These are phyloP conservation scores for Knufia fluminis DNA, from an alignment of 2,329 filamentous ascomycete species.

Conservation along the genomic window DNA sequence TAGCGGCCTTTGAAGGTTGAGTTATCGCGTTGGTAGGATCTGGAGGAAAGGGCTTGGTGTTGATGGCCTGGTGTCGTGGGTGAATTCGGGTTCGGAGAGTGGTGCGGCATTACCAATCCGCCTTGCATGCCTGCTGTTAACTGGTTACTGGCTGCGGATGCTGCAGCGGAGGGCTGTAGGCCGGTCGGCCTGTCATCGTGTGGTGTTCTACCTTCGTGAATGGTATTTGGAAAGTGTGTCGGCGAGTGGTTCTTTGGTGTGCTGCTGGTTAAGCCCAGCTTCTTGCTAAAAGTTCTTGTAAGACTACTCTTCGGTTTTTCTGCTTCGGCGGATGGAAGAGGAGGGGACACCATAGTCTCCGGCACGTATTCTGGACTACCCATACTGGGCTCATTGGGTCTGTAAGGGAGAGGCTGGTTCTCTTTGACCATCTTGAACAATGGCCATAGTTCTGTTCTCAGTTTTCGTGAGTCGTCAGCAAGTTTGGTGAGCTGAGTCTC, in stretches of 20 bases:
- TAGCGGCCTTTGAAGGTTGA: slow-evolving; percentile 25
- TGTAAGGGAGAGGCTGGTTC: slow-evolving; percentile 69
- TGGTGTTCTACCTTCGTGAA: slow-evolving; percentile 57
- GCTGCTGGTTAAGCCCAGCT: slow-evolving; percentile 57
- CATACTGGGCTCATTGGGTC: slow-evolving; percentile 27
- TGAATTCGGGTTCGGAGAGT: slow-evolving; percentile 38
- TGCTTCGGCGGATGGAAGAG: slow-evolving; percentile 33
- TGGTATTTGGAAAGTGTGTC: slow-evolving; percentile 56
- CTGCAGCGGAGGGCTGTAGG: slow-evolving; percentile 60
- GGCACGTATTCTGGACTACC: slow-evolving; percentile 26
- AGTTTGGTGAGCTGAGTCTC: slow-evolving; percentile 77
- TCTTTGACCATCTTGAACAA: slow-evolving; percentile 87
- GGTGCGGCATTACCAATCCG: slow-evolving; percentile 55
- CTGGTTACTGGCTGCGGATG: slow-evolving; percentile 61
- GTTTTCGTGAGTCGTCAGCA: slow-evolving; percentile 75
- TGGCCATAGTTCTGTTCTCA: slow-evolving; percentile 86
- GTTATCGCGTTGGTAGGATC: slow-evolving; percentile 33
- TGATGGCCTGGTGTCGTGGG: slow-evolving; percentile 32
- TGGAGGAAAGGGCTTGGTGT: slow-evolving; percentile 35
- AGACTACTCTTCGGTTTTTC: slow-evolving; percentile 42
- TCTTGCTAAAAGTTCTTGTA: slow-evolving; percentile 66
- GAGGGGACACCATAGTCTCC: slow-evolving; percentile 24
- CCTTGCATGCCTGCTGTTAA: slow-evolving; percentile 55
- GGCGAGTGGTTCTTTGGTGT: slow-evolving; percentile 64
- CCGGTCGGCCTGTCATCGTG: slow-evolving; percentile 32